These are phyloP conservation scores for Yamadazyma sp. DNA, from an alignment of 1,139 yeast species.

Conservation along the genomic window DNA sequence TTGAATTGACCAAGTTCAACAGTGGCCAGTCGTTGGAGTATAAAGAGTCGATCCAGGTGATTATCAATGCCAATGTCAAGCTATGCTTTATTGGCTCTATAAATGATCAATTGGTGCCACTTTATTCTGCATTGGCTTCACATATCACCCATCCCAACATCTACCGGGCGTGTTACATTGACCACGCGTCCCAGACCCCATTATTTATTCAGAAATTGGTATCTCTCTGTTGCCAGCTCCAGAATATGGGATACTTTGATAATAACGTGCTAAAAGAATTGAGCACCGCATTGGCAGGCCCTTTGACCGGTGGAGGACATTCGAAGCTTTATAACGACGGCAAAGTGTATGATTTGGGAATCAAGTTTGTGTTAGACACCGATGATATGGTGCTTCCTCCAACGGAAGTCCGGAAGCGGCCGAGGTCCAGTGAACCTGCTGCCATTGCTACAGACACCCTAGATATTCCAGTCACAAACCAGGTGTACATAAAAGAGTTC, in stretches of 20 bases:
- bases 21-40: slow-evolving; percentile 72
- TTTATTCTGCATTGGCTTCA: slow-evolving; percentile 82
- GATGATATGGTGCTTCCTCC: slow-evolving; percentile 54
- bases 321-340: slow-evolving; percentile 85
- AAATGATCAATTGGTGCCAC: slow-evolving; percentile 37
- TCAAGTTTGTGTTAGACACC: slow-evolving; percentile 75
- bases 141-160: slow-evolving; percentile 88
- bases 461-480: slow-evolving; percentile 40
- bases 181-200: slow-evolving; percentile 55
- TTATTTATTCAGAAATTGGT: slow-evolving; percentile 47
- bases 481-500: slow-evolving; percentile 59
- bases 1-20: slow-evolving; percentile 78
- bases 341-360: slow-evolving; percentile 78
- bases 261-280: slow-evolving; percentile 80
- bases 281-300: slow-evolving; percentile 81
- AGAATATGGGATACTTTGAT: slow-evolving; percentile 68
- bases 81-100: slow-evolving; percentile 81
- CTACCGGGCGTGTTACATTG: slow-evolving; percentile 85
- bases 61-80: slow-evolving; percentile 72
- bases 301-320: slow-evolving; percentile 93
- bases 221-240: slow-evolving; percentile 49
- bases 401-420: too few relatives aligned
- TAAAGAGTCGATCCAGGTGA: slow-evolving; percentile 61
- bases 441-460: too few relatives aligned
- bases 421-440: too few relatives aligned